phyloP scores from a whole-genome alignment of 306 rosid species.

The Fragaria iinumae region DNA sequence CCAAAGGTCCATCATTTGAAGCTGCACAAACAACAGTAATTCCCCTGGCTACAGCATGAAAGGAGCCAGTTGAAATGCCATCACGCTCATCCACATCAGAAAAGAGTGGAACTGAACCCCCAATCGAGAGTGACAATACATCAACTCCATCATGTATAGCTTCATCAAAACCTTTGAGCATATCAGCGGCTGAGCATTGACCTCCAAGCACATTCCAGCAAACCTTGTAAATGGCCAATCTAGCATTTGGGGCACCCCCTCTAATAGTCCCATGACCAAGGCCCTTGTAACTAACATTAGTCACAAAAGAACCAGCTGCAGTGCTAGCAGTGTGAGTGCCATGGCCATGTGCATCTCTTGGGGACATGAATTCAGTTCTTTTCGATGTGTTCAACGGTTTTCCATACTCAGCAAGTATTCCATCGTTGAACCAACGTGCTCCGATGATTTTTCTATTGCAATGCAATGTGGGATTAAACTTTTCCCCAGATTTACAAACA shows the following conservation, averaged over 20 bases:
- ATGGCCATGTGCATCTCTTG: slow-evolving; percentile 47
- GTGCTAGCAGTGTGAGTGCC: slow-evolving; percentile 53
- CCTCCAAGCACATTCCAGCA: slow-evolving; percentile 50
- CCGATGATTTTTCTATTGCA: slow-evolving; percentile 55
- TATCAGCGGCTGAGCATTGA: slow-evolving; percentile 44
- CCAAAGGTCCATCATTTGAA: slow-evolving; percentile 38
- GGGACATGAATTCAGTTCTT: slow-evolving; percentile 40
- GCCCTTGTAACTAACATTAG: slow-evolving; percentile 43
- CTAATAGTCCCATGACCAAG: slow-evolving; percentile 43
- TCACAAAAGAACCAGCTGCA: slow-evolving; percentile 41
- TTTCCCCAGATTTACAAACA: slow-evolving; percentile 39
- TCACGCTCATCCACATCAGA: slow-evolving; percentile 38
- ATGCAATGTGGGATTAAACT: slow-evolving; percentile 30
- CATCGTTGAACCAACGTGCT: slow-evolving; percentile 49
- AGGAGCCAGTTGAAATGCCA: slow-evolving; percentile 41
- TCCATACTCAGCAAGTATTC: slow-evolving; percentile 35
- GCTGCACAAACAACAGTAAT: slow-evolving; percentile 42
- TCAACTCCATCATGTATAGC: slow-evolving; percentile 59
- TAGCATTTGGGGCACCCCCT: slow-evolving; percentile 52
- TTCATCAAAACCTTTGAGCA: slow-evolving; percentile 47
- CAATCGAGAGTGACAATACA: slow-evolving; percentile 46
- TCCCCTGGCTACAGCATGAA: slow-evolving; percentile 49
- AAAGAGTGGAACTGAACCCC: slow-evolving; percentile 32
- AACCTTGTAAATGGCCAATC: slow-evolving; percentile 54
- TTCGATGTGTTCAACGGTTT: slow-evolving; percentile 25